These are phyloP conservation scores for Aquilaria sinensis DNA, from an alignment of 345 rosid genomes.

Conservation along the genomic window DNA sequence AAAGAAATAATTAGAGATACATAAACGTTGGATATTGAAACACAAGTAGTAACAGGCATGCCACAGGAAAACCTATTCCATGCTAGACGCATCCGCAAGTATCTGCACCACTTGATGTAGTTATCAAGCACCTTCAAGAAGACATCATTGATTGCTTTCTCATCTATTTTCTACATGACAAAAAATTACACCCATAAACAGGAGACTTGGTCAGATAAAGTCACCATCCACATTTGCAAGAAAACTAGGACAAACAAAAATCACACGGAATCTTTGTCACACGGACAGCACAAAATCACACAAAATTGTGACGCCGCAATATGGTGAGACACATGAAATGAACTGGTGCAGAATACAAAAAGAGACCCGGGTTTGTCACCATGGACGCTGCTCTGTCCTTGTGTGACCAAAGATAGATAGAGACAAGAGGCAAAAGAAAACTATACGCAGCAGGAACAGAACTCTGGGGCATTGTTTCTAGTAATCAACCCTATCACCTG, in stretches of 20 bases:
- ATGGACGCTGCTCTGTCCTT: too few species aligned
- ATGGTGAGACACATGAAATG: too few species aligned
- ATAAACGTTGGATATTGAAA: conserved; percentile 12
- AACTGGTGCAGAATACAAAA: too few species aligned
- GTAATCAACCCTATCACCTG: too few species aligned
- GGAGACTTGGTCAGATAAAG: conserved; percentile 8
- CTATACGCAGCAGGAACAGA: too few species aligned
- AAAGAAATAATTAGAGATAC: conserved; percentile 10
- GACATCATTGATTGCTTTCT: conserved; percentile 86
- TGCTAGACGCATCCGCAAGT: conserved; percentile 67
- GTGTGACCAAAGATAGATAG: too few species aligned
- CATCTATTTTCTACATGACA: conserved; percentile 74
- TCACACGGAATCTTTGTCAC: background rate
- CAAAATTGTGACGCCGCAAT: too few species aligned
- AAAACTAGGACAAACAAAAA: background rate
- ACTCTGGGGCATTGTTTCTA: too few species aligned
- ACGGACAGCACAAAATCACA: background rate
- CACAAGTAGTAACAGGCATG: conserved; percentile 11
- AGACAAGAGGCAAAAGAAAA: too few species aligned
- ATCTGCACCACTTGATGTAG: conserved; percentile 97
- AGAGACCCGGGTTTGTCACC: too few species aligned
- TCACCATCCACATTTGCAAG: background rate
- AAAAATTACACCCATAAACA: conserved; percentile 4
- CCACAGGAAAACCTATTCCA: conserved; percentile 63
- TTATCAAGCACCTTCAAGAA: conserved; percentile 87